A percentile compares a stretch with the other conserved stretches of the same genome.
Conservation (phyloP, 768 basidiomycete genomes). For the Suillus subluteus region DNA sequence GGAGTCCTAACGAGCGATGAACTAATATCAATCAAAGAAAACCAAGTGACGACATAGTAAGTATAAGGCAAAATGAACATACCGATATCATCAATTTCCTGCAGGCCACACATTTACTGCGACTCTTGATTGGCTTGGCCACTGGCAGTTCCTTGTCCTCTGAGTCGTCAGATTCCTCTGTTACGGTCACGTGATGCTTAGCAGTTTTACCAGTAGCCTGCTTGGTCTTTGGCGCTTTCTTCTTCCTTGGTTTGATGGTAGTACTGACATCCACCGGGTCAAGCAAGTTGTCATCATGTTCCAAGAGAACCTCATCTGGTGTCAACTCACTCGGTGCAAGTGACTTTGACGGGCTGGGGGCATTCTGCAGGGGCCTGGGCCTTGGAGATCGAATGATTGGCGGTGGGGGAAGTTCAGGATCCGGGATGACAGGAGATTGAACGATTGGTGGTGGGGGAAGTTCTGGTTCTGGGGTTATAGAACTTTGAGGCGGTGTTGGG, state of each 20-base stretch:
- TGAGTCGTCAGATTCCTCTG: background rate
- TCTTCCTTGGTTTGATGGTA: background rate
- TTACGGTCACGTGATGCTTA: background rate
- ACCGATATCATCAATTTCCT: background rate
- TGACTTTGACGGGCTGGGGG: background rate
- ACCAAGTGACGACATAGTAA: background rate
- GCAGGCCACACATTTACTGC: background rate
- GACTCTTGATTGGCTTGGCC: background rate
- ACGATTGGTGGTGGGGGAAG: background rate
- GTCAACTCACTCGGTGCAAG: background rate
- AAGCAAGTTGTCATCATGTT: background rate
- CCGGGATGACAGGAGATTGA: background rate
- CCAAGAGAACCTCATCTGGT: background rate
- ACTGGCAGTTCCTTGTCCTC: background rate
- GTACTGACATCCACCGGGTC: background rate
- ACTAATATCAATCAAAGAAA: too few species aligned
- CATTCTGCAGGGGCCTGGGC: too few species aligned
- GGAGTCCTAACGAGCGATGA: too few species aligned
- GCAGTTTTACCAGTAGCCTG: background rate
- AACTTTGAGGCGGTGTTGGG: background rate
- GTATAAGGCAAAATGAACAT: background rate
- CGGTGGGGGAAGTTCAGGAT: background rate
- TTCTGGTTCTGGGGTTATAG: background rate
- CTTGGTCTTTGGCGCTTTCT: background rate
- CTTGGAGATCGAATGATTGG: background rate